Percentiles rank a stretch among this genome's conserved stretches.
These are phyloP conservation scores for Clitocybe nebularis DNA, from an alignment of 1,284 basidiomycete species.

Conservation along the genomic window DNA sequence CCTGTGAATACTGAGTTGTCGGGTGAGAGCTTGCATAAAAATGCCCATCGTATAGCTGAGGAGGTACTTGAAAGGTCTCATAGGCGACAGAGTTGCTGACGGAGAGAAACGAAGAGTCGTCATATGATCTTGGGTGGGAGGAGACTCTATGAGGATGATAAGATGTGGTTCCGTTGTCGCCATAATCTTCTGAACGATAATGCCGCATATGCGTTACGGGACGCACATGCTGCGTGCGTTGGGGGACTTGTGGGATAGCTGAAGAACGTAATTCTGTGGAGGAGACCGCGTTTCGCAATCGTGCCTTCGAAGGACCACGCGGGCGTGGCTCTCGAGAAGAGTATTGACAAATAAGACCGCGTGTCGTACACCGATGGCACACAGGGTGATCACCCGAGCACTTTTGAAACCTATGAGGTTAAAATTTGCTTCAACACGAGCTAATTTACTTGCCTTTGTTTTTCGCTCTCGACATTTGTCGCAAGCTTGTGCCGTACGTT, in stretches of 20 bases:
- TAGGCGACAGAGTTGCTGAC: conserved; percentile 6
- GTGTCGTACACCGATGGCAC: conserved; percentile 43
- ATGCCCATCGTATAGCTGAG: conserved; percentile 3
- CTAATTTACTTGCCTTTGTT: conserved; percentile 43
- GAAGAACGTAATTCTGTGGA: conserved; percentile 14
- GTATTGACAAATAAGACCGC: conserved; percentile 48
- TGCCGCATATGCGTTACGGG: conserved; percentile 9
- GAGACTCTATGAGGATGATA: conserved; percentile 14
- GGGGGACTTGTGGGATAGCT: conserved; percentile 9
- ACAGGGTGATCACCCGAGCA: conserved; percentile 51
- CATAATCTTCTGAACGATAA: conserved; percentile 7
- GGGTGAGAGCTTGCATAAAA: conserved; percentile 2
- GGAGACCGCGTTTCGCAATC: conserved; percentile 20
- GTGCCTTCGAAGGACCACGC: conserved; percentile 29
- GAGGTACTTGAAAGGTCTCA: conserved; percentile 2
- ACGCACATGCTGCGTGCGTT: conserved; percentile 1
- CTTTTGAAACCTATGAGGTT: conserved; percentile 25
- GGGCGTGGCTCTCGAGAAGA: conserved; percentile 36
- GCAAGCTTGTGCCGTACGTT: conserved; percentile 52
- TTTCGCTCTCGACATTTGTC: conserved; percentile 56
- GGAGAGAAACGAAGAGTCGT: conserved; percentile 2
- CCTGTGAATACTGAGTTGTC: conserved; percentile 1
- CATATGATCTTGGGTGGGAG: conserved; percentile 14
- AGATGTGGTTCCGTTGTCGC: conserved; percentile 2
- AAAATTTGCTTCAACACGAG: not conserved